Evolutionary conservation across 208 protist genomes (phyloP).

Genomic region (Acanthamoeba lenticulata): DNA sequence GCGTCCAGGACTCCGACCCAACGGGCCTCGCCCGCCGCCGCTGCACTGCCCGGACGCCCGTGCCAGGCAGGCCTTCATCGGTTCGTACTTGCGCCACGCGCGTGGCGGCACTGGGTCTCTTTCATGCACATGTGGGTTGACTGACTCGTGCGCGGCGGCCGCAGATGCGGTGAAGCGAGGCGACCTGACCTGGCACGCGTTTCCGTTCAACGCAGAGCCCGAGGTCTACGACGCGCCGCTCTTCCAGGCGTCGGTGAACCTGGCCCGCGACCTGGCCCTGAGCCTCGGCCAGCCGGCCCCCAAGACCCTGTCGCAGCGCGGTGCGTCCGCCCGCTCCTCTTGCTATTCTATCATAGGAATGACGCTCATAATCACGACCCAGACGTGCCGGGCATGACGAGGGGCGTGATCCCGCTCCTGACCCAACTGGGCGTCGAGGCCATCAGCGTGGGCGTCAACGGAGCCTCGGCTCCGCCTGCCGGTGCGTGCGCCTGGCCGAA

Average conservation of each 20-base stretch:
- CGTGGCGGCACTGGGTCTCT: too few species aligned
- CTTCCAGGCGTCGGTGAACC: constrained; percentile 26
- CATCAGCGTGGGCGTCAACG: constrained; percentile 68
- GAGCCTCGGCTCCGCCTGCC: constrained; percentile 3
- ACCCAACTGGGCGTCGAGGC: constrained; percentile 48
- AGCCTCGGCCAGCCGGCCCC: constrained; percentile 21
- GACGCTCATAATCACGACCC: too few species aligned
- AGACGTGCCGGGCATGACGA: constrained; percentile 65
- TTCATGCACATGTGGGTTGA: too few species aligned
- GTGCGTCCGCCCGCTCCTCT: not conserved
- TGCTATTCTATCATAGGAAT: too few species aligned
- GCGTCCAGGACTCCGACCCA: not conserved
- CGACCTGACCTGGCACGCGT: constrained; percentile 42
- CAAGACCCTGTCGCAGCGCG: constrained; percentile 58
- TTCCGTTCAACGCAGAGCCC: constrained; percentile 43
- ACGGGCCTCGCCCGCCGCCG: not conserved
- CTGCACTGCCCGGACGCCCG: not conserved
- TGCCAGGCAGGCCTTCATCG: not conserved
- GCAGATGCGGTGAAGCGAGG: constrained; percentile 18
- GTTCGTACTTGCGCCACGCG: not conserved
- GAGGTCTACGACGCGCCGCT: constrained; percentile 19
- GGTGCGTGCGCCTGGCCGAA: not conserved
- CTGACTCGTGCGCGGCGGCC: not conserved
- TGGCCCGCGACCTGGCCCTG: constrained; percentile 2
- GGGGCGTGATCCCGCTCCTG: constrained; percentile 68